A percentile compares a stretch with the other conserved stretches of the same genome.
These are phyloP conservation scores for Backusella tarrabulga DNA, from an alignment of 192 early-diverging fungal species.

Conservation along the genomic window DNA sequence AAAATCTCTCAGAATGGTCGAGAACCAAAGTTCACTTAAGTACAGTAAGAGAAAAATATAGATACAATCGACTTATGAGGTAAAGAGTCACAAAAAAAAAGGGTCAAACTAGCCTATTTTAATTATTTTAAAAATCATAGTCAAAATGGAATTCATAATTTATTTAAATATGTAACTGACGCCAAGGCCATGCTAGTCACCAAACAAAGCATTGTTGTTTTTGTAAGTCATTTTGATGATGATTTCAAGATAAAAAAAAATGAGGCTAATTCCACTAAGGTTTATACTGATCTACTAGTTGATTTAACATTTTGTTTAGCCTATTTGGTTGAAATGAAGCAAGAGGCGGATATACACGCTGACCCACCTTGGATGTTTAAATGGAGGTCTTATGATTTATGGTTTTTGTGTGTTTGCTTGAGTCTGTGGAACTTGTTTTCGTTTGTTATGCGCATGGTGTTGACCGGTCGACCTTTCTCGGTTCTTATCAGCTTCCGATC, in stretches of 20 bases:
- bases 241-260: not conserved
- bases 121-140: not conserved
- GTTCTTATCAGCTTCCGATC: constrained; percentile 43
- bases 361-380: constrained; percentile 50
- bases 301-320: constrained; percentile 54
- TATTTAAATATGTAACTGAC: not conserved
- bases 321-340: constrained; percentile 56
- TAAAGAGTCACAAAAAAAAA: not conserved
- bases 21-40: constrained; percentile 25
- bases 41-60: constrained; percentile 20
- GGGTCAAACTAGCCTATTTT: not conserved
- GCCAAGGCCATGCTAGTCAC: not conserved
- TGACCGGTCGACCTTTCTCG: constrained; percentile 11
- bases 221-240: constrained; percentile 19
- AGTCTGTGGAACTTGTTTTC: constrained; percentile 26
- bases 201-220: constrained; percentile 20
- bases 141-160: not conserved
- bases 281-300: constrained; percentile 50
- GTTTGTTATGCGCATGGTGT: constrained; percentile 24
- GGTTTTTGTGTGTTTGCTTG: constrained; percentile 23
- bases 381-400: constrained; percentile 37
- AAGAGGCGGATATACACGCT: constrained; percentile 21
- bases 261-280: constrained; percentile 20
- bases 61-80: constrained; percentile 5
- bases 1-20: not conserved